Percentiles rank a stretch among this genome's conserved stretches.
Evolutionary conservation across 805 yeast species (phyloP).

Genomic region (Metschnikowia santaceciliae): DNA sequence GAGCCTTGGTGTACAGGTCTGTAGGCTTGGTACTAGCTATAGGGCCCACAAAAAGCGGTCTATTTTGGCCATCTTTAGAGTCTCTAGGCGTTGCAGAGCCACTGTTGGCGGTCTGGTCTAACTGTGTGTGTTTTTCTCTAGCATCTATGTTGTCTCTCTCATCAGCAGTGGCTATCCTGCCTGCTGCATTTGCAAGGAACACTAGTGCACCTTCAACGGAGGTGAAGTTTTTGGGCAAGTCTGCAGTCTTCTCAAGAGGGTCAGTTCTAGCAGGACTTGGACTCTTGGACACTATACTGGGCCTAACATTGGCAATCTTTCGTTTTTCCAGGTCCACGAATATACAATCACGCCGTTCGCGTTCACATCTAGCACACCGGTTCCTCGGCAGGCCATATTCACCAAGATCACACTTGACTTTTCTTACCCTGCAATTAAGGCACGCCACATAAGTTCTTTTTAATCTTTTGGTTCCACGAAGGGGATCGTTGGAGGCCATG

Average conservation of each 20-base stretch:
- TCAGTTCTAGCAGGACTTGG: not conserved
- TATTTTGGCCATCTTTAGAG: not conserved
- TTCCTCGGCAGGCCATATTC: slow-evolving; percentile 64
- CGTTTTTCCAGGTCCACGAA: slow-evolving; percentile 40
- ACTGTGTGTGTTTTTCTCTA: slow-evolving; percentile 42
- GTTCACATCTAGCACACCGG: slow-evolving; percentile 78
- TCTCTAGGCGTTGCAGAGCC: not conserved
- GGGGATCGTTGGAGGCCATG: not conserved
- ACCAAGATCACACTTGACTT: slow-evolving; percentile 84
- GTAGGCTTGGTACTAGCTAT: not conserved
- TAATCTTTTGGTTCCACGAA: slow-evolving; percentile 28
- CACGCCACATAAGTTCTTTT: slow-evolving; percentile 80
- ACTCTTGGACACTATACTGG: not conserved
- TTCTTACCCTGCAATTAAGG: slow-evolving; percentile 75
- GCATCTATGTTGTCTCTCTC: slow-evolving; percentile 60
- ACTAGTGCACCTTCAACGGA: slow-evolving; percentile 60
- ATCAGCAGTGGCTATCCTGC: slow-evolving; percentile 66
- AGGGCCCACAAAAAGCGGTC: not conserved
- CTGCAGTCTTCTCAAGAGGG: not conserved
- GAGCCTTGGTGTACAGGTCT: slow-evolving; percentile 1
- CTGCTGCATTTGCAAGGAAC: slow-evolving; percentile 75
- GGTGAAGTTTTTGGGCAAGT: slow-evolving; percentile 27
- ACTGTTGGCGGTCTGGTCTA: slow-evolving; percentile 28
- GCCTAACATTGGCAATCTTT: slow-evolving; percentile 6
- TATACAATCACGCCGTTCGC: slow-evolving; percentile 81